Evolutionary conservation across 345 rosid genomes (phyloP).

Genomic region (Angophora floribunda): DNA sequence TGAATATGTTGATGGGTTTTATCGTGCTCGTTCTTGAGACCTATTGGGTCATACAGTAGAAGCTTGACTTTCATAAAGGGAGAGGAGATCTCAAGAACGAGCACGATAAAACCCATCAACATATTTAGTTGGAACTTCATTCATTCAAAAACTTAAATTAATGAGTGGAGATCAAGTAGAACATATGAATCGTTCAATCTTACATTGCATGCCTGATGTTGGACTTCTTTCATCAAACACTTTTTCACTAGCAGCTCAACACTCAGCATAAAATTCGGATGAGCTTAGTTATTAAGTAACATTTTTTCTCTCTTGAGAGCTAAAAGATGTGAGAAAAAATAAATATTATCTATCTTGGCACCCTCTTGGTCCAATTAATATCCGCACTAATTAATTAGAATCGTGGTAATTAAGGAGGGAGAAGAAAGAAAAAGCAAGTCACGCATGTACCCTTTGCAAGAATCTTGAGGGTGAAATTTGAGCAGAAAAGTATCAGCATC

Average conservation of each 20-base stretch:
- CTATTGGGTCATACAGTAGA: background rate
- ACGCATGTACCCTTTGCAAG: background rate
- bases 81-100: background rate
- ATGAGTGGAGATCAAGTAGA: background rate
- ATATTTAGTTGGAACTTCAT: background rate
- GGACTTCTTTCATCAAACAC: background rate
- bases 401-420: background rate
- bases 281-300: background rate
- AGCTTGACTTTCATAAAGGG: background rate
- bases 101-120: background rate
- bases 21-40: background rate
- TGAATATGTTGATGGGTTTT: background rate
- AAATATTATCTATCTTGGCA: background rate
- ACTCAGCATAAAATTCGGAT: background rate
- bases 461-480: slow-evolving; percentile 9
- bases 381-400: background rate
- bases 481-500: slow-evolving; percentile 32
- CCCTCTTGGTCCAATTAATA: background rate
- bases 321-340: background rate
- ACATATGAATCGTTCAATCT: background rate
- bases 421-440: background rate
- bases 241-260: background rate
- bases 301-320: background rate
- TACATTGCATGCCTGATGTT: background rate
- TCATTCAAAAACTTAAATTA: background rate